A percentile compares a stretch with the other conserved stretches of the same genome.
Conservation (phyloP, 2,329 filamentous ascomycete species). For the Fusarium sarcochroum region DNA sequence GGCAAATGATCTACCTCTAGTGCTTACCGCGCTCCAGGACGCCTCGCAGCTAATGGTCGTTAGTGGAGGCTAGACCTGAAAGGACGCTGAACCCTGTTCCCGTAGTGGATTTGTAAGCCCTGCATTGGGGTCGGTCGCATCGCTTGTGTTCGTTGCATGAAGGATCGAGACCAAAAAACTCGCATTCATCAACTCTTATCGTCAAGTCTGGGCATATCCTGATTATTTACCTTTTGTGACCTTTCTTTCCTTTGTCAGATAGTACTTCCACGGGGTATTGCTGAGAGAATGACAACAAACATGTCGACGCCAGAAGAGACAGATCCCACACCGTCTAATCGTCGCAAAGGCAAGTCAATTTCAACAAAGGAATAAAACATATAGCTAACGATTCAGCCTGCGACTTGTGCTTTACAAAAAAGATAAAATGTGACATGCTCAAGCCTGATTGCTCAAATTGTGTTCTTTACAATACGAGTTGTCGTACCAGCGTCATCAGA, state of each 20-base stretch:
- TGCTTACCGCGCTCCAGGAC: neutral
- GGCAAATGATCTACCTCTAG: constrained; percentile 1
- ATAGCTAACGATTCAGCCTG: constrained; percentile 51
- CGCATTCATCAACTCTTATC: neutral
- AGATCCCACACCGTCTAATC: constrained; percentile 35
- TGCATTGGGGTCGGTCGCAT: neutral
- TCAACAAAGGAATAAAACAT: rapidly evolving
- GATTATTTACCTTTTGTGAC: rapidly evolving
- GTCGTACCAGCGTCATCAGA: constrained; percentile 49
- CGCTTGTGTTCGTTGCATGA: neutral
- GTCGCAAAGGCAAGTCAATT: constrained; percentile 41
- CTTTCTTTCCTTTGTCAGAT: neutral
- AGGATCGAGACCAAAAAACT: neutral
- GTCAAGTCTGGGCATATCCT: rapidly evolving
- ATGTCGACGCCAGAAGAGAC: constrained; percentile 28
- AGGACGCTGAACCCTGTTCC: neutral
- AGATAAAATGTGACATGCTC: constrained; percentile 62
- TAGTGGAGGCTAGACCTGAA: neutral
- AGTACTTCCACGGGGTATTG: neutral
- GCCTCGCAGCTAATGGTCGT: too few species aligned
- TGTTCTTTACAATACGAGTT: constrained; percentile 58
- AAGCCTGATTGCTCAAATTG: constrained; percentile 62
- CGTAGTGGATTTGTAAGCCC: constrained; percentile 41
- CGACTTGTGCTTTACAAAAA: constrained; percentile 62
- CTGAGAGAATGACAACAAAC: neutral